Base-by-base conservation (phyloP, 306 rosid genomes). In the Sicyos baderoa region DNA sequence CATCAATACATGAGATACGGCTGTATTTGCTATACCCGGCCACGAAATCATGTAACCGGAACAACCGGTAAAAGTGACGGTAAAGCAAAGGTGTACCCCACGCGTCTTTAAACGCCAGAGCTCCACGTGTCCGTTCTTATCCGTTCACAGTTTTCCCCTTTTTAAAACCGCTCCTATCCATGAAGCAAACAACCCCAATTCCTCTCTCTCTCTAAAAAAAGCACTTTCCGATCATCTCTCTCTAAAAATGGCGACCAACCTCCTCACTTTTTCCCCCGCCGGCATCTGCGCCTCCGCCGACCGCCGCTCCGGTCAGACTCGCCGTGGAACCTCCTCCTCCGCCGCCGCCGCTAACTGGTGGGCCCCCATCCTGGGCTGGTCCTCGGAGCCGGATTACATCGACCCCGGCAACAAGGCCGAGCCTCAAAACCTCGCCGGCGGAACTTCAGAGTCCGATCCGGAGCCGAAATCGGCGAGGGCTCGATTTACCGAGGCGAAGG, bases 111-210 rank as follows among this genome's bases (percentile, higher is more conserved):
- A 13, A 58, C 5, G 4, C 1, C 0, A 1, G 2, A 74, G 35
- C 42, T 79, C 76, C 92, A 86, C 92, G 87, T 82, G 82, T 73
- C 58, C 69, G 45, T 4, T 16, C 87, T 86, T 89, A 86, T 87
- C 93, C 88, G 22, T 78, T 82, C 76, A 62, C 79, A 0, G 40
- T 74, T 25, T n/a, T 5, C 3, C 29, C 51, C 9, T 21, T 62
- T 62, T 17, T 37, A 62, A 17, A 32, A 0, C 42, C 47, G 25
- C 27, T 17, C 6, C 3, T 54, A 2, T 0, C 6, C 45, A 40
- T 0, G 35, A 21, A 3, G 15, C 22, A 7, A 12, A n/a, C 0
- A 29, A 23, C 16, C 45, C 61, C 15, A 48, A 0, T 5, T 1
- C 14, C 0, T 57, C 18, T 57, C 61, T 54, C 25, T 53, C 13